These are phyloP conservation scores for Eimeria maxima DNA, from an alignment of 169 alveolate species.

Conservation along the genomic window DNA sequence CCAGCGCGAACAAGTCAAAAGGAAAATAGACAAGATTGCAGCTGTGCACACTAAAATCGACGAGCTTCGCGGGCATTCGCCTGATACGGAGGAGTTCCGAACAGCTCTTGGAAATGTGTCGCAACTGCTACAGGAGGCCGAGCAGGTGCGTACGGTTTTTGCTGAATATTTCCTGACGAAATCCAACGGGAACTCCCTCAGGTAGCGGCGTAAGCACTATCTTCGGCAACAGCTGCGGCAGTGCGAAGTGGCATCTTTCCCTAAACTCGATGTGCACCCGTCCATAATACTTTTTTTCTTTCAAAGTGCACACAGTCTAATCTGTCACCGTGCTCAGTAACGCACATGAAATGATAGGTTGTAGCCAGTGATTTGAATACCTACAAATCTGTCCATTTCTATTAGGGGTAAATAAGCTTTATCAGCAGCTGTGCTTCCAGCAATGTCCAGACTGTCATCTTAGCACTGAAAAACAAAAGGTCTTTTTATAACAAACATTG, in stretches of 20 bases:
- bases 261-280: slow-evolving; percentile 41
- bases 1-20: slow-evolving; percentile 77
- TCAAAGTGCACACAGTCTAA: not conserved
- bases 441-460: not conserved
- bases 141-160: slow-evolving; percentile 47
- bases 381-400: not conserved
- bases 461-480: no score
- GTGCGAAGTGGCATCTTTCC: slow-evolving; percentile 58
- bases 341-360: not conserved
- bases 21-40: slow-evolving; percentile 70
- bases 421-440: not conserved
- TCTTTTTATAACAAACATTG: not conserved
- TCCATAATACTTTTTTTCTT: slow-evolving; percentile 4
- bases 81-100: slow-evolving; percentile 76
- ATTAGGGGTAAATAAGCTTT: not conserved
- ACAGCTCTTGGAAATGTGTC: slow-evolving; percentile 59
- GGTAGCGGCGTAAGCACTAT: slow-evolving; percentile 41
- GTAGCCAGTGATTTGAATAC: not conserved
- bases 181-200: not conserved
- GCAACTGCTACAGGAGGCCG: slow-evolving; percentile 74
- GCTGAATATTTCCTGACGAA: no score
- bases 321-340: not conserved
- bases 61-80: slow-evolving; percentile 75
- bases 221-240: slow-evolving; percentile 56
- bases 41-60: slow-evolving; percentile 71